Conservation (phyloP, 2,329 filamentous ascomycete species). For the Sclerotinia minor region DNA sequence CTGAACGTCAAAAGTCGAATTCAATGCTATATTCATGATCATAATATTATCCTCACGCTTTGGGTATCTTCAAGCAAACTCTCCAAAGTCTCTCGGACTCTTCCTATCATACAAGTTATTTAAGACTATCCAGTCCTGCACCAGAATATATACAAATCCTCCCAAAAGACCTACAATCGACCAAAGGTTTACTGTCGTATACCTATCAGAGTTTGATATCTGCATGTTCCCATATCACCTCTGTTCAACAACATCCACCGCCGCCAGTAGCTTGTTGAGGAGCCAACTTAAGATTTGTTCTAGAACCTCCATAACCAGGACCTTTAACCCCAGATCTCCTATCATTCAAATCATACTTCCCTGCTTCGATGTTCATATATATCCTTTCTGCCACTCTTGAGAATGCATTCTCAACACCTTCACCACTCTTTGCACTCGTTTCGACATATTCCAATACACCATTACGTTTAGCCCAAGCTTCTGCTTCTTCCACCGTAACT, state of each 20-base stretch:
- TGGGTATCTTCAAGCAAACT: slow-evolving; percentile 12
- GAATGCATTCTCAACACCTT: slow-evolving; percentile 91
- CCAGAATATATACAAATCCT: slow-evolving; percentile 18
- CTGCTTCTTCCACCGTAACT: slow-evolving; percentile 79
- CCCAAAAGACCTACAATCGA: background rate
- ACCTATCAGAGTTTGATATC: background rate
- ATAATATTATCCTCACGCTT: slow-evolving; percentile 13
- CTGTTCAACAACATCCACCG: slow-evolving; percentile 36
- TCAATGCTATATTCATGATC: slow-evolving; percentile 6
- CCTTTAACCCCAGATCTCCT: slow-evolving; percentile 88
- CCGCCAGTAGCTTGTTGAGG: slow-evolving; percentile 33
- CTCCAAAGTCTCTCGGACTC: background rate
- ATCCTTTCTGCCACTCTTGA: slow-evolving; percentile 92
- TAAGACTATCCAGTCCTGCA: slow-evolving; percentile 17
- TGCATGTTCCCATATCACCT: background rate
- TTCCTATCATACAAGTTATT: slow-evolving; percentile 21
- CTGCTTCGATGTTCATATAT: slow-evolving; percentile 94
- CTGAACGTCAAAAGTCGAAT: background rate
- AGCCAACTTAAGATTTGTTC: slow-evolving; percentile 49
- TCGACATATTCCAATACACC: slow-evolving; percentile 92
- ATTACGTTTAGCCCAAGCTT: slow-evolving; percentile 84
- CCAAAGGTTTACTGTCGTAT: background rate
- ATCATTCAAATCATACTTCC: slow-evolving; percentile 87
- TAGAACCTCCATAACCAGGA: slow-evolving; percentile 51
- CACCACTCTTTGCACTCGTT: slow-evolving; percentile 92